These are phyloP conservation scores for Lippia alba DNA, from an alignment of 305 asterid species.

Conservation along the genomic window DNA sequence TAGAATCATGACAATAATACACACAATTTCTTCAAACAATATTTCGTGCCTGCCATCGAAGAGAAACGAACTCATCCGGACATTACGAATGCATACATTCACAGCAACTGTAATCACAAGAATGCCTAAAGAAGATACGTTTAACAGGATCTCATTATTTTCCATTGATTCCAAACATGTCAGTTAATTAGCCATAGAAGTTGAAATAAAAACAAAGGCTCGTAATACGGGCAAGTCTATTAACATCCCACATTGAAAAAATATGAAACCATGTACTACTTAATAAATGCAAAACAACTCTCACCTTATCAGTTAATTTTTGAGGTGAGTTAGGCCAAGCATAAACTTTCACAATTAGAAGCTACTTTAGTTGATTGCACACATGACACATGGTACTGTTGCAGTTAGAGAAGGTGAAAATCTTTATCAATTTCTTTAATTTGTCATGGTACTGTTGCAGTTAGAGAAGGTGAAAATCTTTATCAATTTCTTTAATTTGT, in stretches of 20 bases:
- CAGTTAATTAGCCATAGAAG: neutral
- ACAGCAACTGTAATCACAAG: neutral
- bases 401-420: no score
- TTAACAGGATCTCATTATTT: neutral
- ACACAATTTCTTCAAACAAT: neutral
- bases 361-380: no score
- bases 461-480: no score
- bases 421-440: no score
- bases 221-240: neutral
- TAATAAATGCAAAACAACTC: no score
- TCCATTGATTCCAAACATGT: neutral
- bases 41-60: neutral
- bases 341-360: no score
- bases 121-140: neutral
- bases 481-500: no score
- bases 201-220: neutral
- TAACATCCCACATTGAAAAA: no score
- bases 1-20: neutral
- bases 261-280: no score
- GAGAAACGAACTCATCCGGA: neutral
- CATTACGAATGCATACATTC: neutral
- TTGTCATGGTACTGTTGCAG: no score
- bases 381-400: no score
- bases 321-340: no score
- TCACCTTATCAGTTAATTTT: neutral